Percentiles rank a stretch among this genome's conserved stretches.
These are phyloP conservation scores for Casaregolazyma lundiana DNA, from an alignment of 1,139 yeast genomes.

Conservation along the genomic window DNA sequence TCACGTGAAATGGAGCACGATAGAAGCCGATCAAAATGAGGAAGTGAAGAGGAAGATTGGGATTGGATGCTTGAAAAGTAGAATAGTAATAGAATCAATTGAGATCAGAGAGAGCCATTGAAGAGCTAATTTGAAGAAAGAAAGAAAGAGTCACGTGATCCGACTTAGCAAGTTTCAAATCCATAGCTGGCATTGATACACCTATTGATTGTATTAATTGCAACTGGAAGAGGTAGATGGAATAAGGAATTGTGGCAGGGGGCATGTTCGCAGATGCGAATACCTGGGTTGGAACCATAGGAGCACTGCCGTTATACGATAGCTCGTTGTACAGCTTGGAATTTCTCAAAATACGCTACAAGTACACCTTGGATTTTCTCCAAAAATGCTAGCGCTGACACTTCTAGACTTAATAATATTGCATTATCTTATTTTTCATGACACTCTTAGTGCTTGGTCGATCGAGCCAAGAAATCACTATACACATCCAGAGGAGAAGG, in stretches of 20 bases:
- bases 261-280: too few relatives aligned
- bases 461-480: constrained; percentile 35
- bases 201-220: too few relatives aligned
- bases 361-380: background rate
- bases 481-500: constrained; percentile 93
- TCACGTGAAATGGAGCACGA: background rate
- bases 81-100: background rate
- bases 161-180: background rate
- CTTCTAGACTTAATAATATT: background rate
- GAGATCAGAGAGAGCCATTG: background rate
- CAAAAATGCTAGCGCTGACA: too few relatives aligned
- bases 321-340: background rate
- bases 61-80: too few relatives aligned
- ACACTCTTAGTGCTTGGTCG: constrained; percentile 11
- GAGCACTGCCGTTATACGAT: too few relatives aligned
- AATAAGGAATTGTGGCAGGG: too few relatives aligned
- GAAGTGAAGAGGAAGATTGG: background rate
- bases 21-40: background rate
- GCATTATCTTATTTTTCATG: background rate
- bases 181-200: too few relatives aligned
- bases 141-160: background rate
- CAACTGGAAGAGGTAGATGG: too few relatives aligned
- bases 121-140: background rate
- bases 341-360: background rate
- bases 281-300: too few relatives aligned